Evolutionary conservation across 2,329 filamentous ascomycete genomes (phyloP), one percentile per base, ranked within the genome.

Genomic region (Blastomyces gilchristii): DNA sequence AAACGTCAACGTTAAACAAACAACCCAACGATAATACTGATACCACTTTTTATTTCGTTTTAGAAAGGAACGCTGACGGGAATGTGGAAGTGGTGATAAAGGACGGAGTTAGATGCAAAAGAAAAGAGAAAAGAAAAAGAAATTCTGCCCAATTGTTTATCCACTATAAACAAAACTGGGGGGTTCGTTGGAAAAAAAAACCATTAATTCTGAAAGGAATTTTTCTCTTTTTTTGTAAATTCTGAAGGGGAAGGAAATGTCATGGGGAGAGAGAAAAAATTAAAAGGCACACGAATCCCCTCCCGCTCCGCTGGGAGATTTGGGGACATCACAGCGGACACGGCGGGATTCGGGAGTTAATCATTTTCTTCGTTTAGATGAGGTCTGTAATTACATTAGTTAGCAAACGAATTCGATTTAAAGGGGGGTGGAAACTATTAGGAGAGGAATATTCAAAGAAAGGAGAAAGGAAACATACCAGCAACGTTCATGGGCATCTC

Each of bases 401-500:
- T 34, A 53, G 50, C 25, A 31, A 70, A 63, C 67, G 66, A 22
- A 63, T 59, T 12, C 57, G 25, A 16, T 65, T 61, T 65, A 62
- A 54, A 12, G 12, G n/a, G 22, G 64, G 31, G 34, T 2, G n/a
- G n/a, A 22, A 22, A 22, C n/a, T 22, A 22, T 22, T 22, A 22
- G n/a, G n/a, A 22, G n/a, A 22, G n/a, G n/a, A 22, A 22, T 22
- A 14, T 41, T 41, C 31, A 54, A 62, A n/a, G 25, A 37, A 37
- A 49, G 45, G 45, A n/a, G 18, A 47, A 47, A n/a, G 2, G 18
- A n/a, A 58, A 31, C 82, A 74, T 80, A 83, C 81, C 82, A 75
- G 84, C 83, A 78, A 87, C 86, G 80, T 87, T 88, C 94, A 99
- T 97, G 76, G 94, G 94, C 94, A 99, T 99, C 86, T 99, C 94